Evolutionary conservation across 306 rosid genomes (phyloP).

Genomic region (Inga laurina): DNA sequence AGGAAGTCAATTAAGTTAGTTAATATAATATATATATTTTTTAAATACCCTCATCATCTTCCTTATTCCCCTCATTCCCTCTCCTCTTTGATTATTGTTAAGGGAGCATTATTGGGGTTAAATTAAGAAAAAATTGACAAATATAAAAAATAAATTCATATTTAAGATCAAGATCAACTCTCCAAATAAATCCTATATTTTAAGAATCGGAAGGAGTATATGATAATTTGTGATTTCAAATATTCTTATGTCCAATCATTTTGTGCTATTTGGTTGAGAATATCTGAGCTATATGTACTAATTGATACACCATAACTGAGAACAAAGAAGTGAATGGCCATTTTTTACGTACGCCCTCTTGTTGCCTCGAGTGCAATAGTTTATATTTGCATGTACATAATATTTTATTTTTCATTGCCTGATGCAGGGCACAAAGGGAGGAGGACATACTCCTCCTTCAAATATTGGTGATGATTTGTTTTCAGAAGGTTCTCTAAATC

Average conservation of each 20-base stretch:
- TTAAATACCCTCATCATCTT: too few relatives aligned
- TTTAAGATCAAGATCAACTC: too few relatives aligned
- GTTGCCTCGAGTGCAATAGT: neutral
- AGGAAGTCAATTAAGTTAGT: too few relatives aligned
- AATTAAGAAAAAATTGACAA: too few relatives aligned
- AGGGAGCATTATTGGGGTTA: too few relatives aligned
- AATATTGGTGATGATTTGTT: conserved; percentile 88
- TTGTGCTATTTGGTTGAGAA: conserved; percentile 10
- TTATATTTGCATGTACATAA: neutral
- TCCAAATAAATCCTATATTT: too few relatives aligned
- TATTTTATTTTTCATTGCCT: conserved; percentile 3
- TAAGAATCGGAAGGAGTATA: neutral
- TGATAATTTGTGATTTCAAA: conserved; percentile 28
- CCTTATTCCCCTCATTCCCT: too few relatives aligned
- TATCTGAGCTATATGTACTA: conserved; percentile 18
- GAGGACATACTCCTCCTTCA: conserved; percentile 60
- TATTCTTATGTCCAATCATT: conserved; percentile 25
- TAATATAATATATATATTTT: too few relatives aligned
- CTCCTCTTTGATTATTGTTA: too few relatives aligned
- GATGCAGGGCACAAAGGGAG: conserved; percentile 58
- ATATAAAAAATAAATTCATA: too few relatives aligned
- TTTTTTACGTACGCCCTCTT: conserved; percentile 17
- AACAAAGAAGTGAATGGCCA: neutral
- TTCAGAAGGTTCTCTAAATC: conserved; percentile 94
- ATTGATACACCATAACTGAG: neutral